A percentile compares a stretch with the other conserved stretches of the same genome.
phyloP scores from a whole-genome alignment of 768 basidiomycete genomes.

The Punctularia strigosozonata region DNA sequence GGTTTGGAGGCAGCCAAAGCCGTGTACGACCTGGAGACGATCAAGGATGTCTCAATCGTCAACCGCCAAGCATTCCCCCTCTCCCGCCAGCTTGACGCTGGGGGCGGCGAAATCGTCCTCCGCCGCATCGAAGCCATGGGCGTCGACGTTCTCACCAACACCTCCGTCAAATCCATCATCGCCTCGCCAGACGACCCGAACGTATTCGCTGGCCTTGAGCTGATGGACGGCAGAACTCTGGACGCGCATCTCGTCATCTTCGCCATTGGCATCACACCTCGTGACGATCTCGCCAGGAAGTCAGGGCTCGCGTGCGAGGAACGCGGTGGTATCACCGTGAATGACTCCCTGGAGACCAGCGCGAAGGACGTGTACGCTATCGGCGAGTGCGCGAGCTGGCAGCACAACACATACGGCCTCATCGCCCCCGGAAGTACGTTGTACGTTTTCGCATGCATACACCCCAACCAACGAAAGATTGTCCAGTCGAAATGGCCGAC shows the following conservation, averaged over 20 bases:
- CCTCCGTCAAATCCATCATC: slow-evolving; percentile 24
- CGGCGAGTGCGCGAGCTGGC: slow-evolving; percentile 68
- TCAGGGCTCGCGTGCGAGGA: slow-evolving; percentile 38
- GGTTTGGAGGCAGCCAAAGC: slow-evolving; percentile 72
- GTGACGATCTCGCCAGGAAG: slow-evolving; percentile 50
- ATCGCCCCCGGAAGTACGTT: slow-evolving; percentile 53
- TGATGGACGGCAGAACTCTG: slow-evolving; percentile 34
- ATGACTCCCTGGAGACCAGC: slow-evolving; percentile 45
- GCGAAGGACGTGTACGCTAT: slow-evolving; percentile 55
- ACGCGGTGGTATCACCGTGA: slow-evolving; percentile 47
- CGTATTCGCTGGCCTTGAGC: slow-evolving; percentile 34
- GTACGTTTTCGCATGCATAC: background rate
- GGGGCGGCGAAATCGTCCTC: slow-evolving; percentile 49
- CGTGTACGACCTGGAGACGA: slow-evolving; percentile 40
- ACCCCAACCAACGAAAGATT: slow-evolving; percentile 1
- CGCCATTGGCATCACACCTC: slow-evolving; percentile 59
- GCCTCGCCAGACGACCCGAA: slow-evolving; percentile 20
- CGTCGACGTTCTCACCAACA: slow-evolving; percentile 38
- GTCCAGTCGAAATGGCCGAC: slow-evolving; percentile 56
- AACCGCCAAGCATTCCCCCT: slow-evolving; percentile 41
- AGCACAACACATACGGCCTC: slow-evolving; percentile 55
- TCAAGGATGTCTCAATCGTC: slow-evolving; percentile 38
- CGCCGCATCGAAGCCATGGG: slow-evolving; percentile 49
- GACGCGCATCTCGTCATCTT: slow-evolving; percentile 47
- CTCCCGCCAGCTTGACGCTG: slow-evolving; percentile 45